Base-by-base conservation (phyloP, 78 protist species). In the Bigelowiella natans region DNA sequence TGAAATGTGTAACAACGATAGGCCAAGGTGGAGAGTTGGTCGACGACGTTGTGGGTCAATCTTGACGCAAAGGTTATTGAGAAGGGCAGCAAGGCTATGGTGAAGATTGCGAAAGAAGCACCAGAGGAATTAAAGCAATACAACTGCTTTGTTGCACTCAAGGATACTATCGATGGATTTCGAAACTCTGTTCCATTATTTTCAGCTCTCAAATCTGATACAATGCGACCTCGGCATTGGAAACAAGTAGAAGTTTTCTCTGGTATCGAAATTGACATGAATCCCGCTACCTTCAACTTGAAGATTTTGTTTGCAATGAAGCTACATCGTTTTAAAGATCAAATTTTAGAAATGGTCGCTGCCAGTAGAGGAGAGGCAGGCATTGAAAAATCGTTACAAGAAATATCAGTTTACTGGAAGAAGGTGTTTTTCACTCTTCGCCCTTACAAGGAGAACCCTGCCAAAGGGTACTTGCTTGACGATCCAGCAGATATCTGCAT, bases 211-310 rank as follows among this genome's bases (percentile, higher is more conserved):
- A 95, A 92, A 83, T 84, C 37, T 83, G 96, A 93, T 3, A 92
- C 97, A n/a, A 93, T 97, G 36, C 92, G 95, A 2, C 89, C 39
- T n/a, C 92, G 98, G 7, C 98, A 97, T 85, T 97, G 97, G 97
- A 0, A 85, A 51, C 31, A 91, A 38, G 88, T 97, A 31, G 91
- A 89, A 92, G 94, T 90, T 0, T 34, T 39, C 26, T 96, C 98
- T 2, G 94, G 94, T 36, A 31, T 31, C 40, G 0, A 39, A 37
- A 92, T 94, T 31, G 94, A 93, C 64, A 39, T 94, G 64, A n/a
- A 88, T 83, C 87, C 86, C 30, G 88, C 2, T 85, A 88, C 89
- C 29, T 93, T 96, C 64, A 94, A 94, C 30, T 94, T 96, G 36
- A 90, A 30, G 26, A 31, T 31, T 28, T 88, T 96, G 38, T 90